Base-by-base conservation (phyloP, 73 alveolate species). In the Paramecium sexaurelia region DNA sequence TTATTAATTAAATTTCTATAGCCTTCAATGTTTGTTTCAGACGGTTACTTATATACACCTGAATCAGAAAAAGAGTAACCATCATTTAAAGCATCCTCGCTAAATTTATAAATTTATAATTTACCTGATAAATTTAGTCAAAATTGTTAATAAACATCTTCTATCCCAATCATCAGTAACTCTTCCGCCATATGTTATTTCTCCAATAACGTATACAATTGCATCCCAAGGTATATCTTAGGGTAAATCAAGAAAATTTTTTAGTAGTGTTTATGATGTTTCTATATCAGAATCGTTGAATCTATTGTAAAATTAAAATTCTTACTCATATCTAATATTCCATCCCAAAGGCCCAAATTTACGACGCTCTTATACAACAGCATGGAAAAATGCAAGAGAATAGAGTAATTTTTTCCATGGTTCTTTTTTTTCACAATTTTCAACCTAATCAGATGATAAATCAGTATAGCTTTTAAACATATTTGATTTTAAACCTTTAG, bases 261-360 rank as follows among this genome's bases (percentile, higher is more conserved):
- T 98, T 27, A 97, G 93, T 36, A 97, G 91, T 43, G 96, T 95
- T 11, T 96, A 92, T 19, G 99, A 96, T 45, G 99, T 97, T 87
- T 96, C 99, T 41, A 97, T 93, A 88, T 98, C 99, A 37, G 98
- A 93, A 68, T 98, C 99, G 92, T 97, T 98, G 85, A 98, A 98
- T 88, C 83, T 61, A 61, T 61, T 3, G 2, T 5, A 5, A 61
- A 2, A 17, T 61, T 15, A n/a, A n/a, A 3, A 61, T 15, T 17
- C 3, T 22, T 61, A 61, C 93, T 98, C 99, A 83, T 98, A 98
- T 92, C 98, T 95, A 8, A 98, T 95, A 92, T 98, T 98, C 97
- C 98, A 98, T 6, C 99, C 99, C 27, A 98, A 96, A 17, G 99
- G 99, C 1, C 99, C 99, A 66, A 97, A 98, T 93, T 98, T 98